Conservation (phyloP, 176 grass and related monocot species). For the Phragmites australis region DNA sequence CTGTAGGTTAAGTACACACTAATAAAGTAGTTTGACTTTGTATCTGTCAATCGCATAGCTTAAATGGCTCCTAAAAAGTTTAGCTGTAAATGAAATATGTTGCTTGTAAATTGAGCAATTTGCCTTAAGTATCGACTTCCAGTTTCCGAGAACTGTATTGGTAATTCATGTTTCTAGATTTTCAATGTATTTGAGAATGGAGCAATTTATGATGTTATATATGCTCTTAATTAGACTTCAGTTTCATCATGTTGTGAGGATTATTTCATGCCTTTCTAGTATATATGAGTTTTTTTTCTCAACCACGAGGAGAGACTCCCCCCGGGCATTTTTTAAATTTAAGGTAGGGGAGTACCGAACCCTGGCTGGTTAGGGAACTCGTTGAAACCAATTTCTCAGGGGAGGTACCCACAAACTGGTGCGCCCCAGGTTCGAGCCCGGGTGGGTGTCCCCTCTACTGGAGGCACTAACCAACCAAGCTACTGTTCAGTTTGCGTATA, state of each 20-base stretch:
- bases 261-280: conserved; percentile 18
- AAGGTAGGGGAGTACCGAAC: too few species aligned
- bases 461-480: too few species aligned
- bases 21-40: conserved; percentile 17
- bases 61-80: conserved; percentile 1
- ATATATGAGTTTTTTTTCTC: conserved; percentile 12
- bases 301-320: too few species aligned
- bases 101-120: neutral
- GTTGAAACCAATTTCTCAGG: too few species aligned
- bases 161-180: conserved; percentile 8
- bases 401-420: too few species aligned
- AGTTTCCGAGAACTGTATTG: conserved; percentile 12
- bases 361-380: too few species aligned
- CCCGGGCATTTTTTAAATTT: too few species aligned
- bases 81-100: neutral
- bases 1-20: conserved; percentile 4
- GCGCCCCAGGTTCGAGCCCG: too few species aligned
- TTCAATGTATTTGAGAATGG: neutral
- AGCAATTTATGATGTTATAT: conserved; percentile 21
- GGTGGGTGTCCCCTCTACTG: too few species aligned
- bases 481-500: too few species aligned
- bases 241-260: neutral
- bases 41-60: neutral
- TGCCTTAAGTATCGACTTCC: neutral
- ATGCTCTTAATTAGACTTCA: neutral